phyloP scores from a whole-genome alignment of 176 grass and related monocot species.

The Melocanna baccifera region DNA sequence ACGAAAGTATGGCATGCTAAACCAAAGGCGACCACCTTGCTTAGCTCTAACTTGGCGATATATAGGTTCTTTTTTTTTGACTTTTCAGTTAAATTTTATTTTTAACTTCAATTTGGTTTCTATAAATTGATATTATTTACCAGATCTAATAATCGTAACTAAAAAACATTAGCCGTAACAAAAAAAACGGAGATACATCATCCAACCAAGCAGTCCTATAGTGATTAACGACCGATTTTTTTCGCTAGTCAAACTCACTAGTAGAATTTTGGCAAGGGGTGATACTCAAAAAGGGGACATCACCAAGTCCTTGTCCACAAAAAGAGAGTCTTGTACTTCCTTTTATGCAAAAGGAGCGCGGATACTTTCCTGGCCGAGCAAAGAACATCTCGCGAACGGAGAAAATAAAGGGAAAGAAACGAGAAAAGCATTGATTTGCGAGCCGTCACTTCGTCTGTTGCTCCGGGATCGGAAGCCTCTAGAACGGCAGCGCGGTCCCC shows the following conservation, averaged over 20 bases:
- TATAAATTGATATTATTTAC: too few species aligned
- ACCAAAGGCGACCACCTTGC: neutral
- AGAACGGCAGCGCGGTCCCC: constrained; percentile 23
- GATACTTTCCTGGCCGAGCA: constrained; percentile 14
- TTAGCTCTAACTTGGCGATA: neutral
- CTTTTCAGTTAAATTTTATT: too few species aligned
- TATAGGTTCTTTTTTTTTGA: neutral
- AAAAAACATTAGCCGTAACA: too few species aligned
- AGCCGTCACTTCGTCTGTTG: constrained; percentile 24
- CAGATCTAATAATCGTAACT: too few species aligned
- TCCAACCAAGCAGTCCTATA: neutral
- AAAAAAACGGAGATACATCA: too few species aligned
- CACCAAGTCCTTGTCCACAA: neutral
- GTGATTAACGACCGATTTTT: neutral
- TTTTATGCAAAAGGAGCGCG: constrained; percentile 11
- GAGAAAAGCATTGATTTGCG: neutral
- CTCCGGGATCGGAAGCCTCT: constrained; percentile 53
- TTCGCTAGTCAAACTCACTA: neutral
- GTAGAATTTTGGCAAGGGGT: neutral
- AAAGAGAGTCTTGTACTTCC: neutral
- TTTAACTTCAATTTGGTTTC: too few species aligned
- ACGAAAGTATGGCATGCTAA: neutral
- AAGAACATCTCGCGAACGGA: neutral
- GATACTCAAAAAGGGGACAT: neutral
- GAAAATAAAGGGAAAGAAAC: neutral